A percentile compares a stretch with the other conserved stretches of the same genome.
phyloP scores from a whole-genome alignment of 1,139 yeast species.

The Yamadazyma jaroonii region DNA sequence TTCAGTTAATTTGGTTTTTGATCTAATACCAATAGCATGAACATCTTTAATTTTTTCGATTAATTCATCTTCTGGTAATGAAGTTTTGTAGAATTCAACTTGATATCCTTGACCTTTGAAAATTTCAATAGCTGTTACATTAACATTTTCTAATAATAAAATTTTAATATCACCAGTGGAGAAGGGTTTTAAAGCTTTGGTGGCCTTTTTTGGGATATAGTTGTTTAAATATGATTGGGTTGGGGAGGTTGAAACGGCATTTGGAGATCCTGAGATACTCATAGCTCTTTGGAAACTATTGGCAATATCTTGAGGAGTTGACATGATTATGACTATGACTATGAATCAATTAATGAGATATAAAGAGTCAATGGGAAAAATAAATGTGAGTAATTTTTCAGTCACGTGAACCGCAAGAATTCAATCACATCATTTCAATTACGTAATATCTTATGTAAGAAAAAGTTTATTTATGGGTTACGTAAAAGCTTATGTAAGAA shows the following conservation, averaged over 20 bases:
- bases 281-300: slow-evolving; percentile 54
- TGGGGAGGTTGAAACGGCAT: slow-evolving; percentile 79
- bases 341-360: not conserved
- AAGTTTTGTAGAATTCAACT: slow-evolving; percentile 89
- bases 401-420: slow-evolving; percentile 1
- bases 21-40: slow-evolving; percentile 97
- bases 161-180: slow-evolving; percentile 91
- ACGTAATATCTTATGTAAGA: no score
- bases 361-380: slow-evolving; percentile 3
- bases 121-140: slow-evolving; percentile 84
- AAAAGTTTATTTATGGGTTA: no score
- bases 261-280: slow-evolving; percentile 53
- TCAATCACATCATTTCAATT: not conserved
- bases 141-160: slow-evolving; percentile 86
- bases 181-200: slow-evolving; percentile 81
- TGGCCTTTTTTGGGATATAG: slow-evolving; percentile 45
- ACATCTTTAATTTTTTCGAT: slow-evolving; percentile 91
- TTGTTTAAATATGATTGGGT: slow-evolving; percentile 51
- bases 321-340: slow-evolving; percentile 43
- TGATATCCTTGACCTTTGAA: slow-evolving; percentile 91
- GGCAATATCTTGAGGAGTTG: slow-evolving; percentile 68
- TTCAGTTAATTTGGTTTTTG: slow-evolving; percentile 86
- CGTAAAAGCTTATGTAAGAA: no score
- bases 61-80: slow-evolving; percentile 88
- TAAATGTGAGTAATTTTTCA: slow-evolving; percentile 3